phyloP scores from a whole-genome alignment of 148 eudicot genomes.

The Polygonum maritimum region DNA sequence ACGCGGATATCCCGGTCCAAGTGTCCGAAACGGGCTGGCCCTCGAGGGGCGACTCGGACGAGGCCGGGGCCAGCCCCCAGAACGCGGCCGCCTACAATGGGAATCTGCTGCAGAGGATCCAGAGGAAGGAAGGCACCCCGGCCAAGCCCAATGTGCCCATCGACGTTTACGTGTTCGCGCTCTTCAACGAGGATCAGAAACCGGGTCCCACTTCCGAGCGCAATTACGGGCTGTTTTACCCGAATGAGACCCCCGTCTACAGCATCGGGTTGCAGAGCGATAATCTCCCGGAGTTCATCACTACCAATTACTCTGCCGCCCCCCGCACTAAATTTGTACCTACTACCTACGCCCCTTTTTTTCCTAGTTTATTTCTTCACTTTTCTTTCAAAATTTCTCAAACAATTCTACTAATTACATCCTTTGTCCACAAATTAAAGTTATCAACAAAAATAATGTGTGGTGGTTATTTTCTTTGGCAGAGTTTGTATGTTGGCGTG shows the following conservation, averaged over 20 bases:
- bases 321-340: conserved; percentile 13
- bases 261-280: conserved; percentile 50
- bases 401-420: no score
- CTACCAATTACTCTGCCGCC: conserved; percentile 12
- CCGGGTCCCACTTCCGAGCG: conserved; percentile 81
- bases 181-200: conserved; percentile 78
- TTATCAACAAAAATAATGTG: background rate
- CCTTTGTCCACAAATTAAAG: no score
- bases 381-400: no score
- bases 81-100: conserved; percentile 77
- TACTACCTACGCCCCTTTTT: no score
- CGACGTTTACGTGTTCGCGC: conserved; percentile 68
- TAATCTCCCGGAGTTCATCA: conserved; percentile 38
- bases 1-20: conserved; percentile 39
- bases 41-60: conserved; percentile 63
- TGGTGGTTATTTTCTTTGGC: background rate
- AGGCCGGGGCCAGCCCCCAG: conserved; percentile 54
- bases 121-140: conserved; percentile 55
- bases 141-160: conserved; percentile 48
- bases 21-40: conserved; percentile 96
- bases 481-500: background rate
- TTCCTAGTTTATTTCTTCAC: no score
- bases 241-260: conserved; percentile 62
- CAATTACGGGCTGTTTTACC: conserved; percentile 76
- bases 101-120: conserved; percentile 48